Percentiles rank a stretch among this genome's conserved stretches.
Conservation (phyloP, 2,329 filamentous ascomycete species). For the Dissoconium aciculare region DNA sequence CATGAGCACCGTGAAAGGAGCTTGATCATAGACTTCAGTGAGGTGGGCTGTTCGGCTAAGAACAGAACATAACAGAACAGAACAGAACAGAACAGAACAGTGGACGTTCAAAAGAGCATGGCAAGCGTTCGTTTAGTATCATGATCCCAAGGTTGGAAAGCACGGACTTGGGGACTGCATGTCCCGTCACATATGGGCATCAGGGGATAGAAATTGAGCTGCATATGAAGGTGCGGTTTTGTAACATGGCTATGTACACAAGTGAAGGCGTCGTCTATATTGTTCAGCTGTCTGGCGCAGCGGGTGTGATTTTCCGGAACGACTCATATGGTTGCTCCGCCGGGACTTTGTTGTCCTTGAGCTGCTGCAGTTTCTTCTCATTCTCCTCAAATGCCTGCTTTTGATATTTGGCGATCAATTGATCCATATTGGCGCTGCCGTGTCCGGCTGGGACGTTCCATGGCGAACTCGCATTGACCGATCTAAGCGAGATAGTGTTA, state of each 20-base stretch:
- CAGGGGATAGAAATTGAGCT: too few relatives aligned
- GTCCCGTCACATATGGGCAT: too few relatives aligned
- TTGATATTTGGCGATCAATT: slow-evolving; percentile 48
- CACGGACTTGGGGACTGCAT: too few relatives aligned
- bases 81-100: too few relatives aligned
- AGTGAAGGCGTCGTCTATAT: slow-evolving; percentile 4
- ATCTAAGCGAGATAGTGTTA: slow-evolving; percentile 27
- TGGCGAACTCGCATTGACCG: slow-evolving; percentile 47
- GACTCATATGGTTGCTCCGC: slow-evolving; percentile 18
- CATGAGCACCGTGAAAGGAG: slow-evolving; percentile 13
- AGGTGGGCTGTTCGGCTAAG: too few relatives aligned
- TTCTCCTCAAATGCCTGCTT: slow-evolving; percentile 42
- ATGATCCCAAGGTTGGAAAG: too few relatives aligned
- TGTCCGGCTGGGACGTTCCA: slow-evolving; percentile 51
- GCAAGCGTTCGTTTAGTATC: too few relatives aligned
- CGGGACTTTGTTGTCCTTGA: slow-evolving; percentile 25
- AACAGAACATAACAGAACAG: neutral
- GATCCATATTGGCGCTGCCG: slow-evolving; percentile 40
- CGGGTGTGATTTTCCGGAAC: slow-evolving; percentile 16
- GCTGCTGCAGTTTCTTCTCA: slow-evolving; percentile 37
- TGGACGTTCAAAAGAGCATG: too few relatives aligned
- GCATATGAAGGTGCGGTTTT: too few relatives aligned
- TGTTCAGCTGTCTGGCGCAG: slow-evolving; percentile 9
- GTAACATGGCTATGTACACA: too few relatives aligned
- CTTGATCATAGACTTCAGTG: too few relatives aligned